Evolutionary conservation across 2,329 filamentous ascomycete species (phyloP), one percentile per base, ranked within the genome.

Genomic region (Ophiocordyceps robertsii): DNA sequence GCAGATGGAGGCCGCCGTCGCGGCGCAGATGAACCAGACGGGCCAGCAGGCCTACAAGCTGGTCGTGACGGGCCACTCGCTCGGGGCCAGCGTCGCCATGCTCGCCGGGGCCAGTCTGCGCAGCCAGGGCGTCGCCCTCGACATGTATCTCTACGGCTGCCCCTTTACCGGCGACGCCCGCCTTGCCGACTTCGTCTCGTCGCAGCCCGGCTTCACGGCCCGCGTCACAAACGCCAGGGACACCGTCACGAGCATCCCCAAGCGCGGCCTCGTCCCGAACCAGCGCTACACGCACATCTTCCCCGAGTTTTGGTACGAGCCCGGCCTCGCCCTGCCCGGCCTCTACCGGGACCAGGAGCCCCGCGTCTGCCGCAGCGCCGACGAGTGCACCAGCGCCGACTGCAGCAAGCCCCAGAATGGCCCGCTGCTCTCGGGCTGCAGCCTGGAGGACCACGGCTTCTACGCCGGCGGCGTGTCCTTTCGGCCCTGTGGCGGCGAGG

Each of bases 191-290:
- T 79, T 68, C 53, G 64, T 84, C 46, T 68, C 67, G 7, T 50
- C 52, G 39, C 75, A 80, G 50, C 44, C 61, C 3, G 72, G 73
- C 42, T 53, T 55, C 44, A 71, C 74, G 49, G 80, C 68, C 62
- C 76, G 82, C 48, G 66, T 84, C 39, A 85, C 82, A 2, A 80
- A 86, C 61, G 61, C 60, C 38, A 63, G 72, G 49, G 83, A 87
- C 56, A 75, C 79, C 1, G 75, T 86, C 2, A 78, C 82, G 0
- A 71, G 75, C 38, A 66, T 87, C 3, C 73, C 79, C 13, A 60
- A 74, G 44, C 40, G 72, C 37, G 58, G 80, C 42, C 6, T 27
- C 24, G 71, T 72, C 2, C 4, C 16, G 19, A 10, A 3, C 6
- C 21, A 14, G 8, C 2, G 6, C 31, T 86, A 77, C 63, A 62